Evolutionary conservation across 108 stramenopile genomes (phyloP), one percentile per base, ranked within the genome.

Genomic region (Fragilariopsis cylindrus): DNA sequence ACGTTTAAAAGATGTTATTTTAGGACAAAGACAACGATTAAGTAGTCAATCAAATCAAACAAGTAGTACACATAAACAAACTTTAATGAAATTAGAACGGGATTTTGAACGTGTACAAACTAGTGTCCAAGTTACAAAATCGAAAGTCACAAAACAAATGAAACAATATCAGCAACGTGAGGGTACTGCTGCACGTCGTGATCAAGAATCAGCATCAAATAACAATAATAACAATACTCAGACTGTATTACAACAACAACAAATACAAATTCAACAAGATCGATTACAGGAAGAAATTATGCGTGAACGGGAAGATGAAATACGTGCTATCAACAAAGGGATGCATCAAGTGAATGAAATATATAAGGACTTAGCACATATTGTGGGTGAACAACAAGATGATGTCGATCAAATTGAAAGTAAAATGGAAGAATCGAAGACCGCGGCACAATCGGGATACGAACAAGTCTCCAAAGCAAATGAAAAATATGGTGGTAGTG

Each of bases 311-410:
- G 95, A 96, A 73, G 87, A 91, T 70, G 95, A 96, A 81, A 91
- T 96, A 66, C 80, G 87, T 40, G 88, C 85, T 43, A 96, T 96
- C 70, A 92, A 96, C 72, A 81, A 88, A 68, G 87, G 88, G 16
- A 93, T 96, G 91, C 90, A 92, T 76, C 84, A 84, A 48, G 95
- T 96, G 54, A 96, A 96, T 82, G 91, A 96, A 78, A 96, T 96
- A 49, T 96, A 93, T 90, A 91, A 91, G 76, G 92, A 96, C 77
- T 72, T 96, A 60, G 95, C 92, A 0, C 83, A 91, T 60, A 82
- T 96, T 69, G 95, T 96, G 5, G 91, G 87, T 47, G 72, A 69
- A 30, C 95, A 96, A 72, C 95, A 96, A 70, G 95, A 92, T 54
- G 88, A 93, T 39, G 79, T 96, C 4, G 95, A 96, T 79, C 76